A percentile compares a stretch with the other conserved stretches of the same genome.
Conservation (phyloP, 2,329 filamentous ascomycete genomes). For the Aspergillus sclerotialis region DNA sequence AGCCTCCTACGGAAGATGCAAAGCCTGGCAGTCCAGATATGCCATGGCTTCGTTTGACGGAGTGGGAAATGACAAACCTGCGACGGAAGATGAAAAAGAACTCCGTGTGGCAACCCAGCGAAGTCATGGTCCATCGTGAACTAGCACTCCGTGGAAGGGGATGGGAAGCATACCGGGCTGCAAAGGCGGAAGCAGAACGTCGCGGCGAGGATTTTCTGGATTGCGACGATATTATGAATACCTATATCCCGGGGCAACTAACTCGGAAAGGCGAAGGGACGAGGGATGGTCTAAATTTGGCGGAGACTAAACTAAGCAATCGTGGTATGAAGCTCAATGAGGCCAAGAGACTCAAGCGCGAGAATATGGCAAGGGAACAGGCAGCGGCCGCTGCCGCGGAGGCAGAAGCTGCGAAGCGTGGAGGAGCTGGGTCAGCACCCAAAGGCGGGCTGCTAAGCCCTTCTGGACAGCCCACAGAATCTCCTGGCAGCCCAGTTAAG, state of each 20-base stretch:
- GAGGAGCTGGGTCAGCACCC: neutral
- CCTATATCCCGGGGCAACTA: constrained; percentile 29
- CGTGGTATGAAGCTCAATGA: constrained; percentile 56
- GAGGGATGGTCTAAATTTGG: constrained; percentile 29
- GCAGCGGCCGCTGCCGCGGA: constrained; percentile 28
- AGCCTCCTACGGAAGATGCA: constrained; percentile 54
- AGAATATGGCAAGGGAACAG: constrained; percentile 42
- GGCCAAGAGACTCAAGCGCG: constrained; percentile 55
- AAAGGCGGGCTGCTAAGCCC: constrained; percentile 10
- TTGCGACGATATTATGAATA: constrained; percentile 41
- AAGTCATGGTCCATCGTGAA: constrained; percentile 60
- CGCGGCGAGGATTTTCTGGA: constrained; percentile 52
- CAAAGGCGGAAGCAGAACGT: constrained; percentile 45
- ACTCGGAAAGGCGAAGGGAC: constrained; percentile 36
- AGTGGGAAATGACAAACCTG: constrained; percentile 61
- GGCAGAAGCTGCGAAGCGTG: constrained; percentile 9
- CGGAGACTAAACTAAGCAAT: constrained; percentile 49
- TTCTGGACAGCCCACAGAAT: neutral
- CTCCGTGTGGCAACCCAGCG: constrained; percentile 60
- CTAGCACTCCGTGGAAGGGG: constrained; percentile 53
- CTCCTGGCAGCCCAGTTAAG: constrained; percentile 5
- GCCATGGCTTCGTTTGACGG: constrained; percentile 59
- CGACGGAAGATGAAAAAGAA: constrained; percentile 67
- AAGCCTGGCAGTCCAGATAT: constrained; percentile 53
- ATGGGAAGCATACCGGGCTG: constrained; percentile 43